Evolutionary conservation across 352 stramenopile genomes (phyloP), one percentile per base, ranked within the genome.

Genomic region (Pythium inflatum): DNA sequence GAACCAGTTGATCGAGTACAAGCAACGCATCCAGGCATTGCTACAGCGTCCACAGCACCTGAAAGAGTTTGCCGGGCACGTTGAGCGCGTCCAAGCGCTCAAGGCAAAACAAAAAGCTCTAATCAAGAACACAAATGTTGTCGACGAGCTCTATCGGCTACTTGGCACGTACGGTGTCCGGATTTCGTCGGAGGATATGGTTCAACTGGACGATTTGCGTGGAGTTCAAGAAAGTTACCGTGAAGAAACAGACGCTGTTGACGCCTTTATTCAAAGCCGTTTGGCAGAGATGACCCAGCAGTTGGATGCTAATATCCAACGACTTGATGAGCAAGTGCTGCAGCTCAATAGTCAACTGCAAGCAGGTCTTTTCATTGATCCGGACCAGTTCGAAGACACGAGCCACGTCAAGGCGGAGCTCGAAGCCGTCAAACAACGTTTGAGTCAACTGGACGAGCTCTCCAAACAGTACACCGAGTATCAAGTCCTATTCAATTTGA

Each of bases 111-210:
- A 93, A 53, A 95, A 94, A 56, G 83, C 84, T 14, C 71, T 95
- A 1, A 71, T 82, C 7, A 94, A 95, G 67, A 93, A 93, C 71
- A 94, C 87, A 5, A 94, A 93, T 48, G 85, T 97, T 18, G 91
- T 98, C 20, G 94, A 98, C 48, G 92, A 98, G 53, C 88, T 98
- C 64, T 98, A 98, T 62, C 80, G 91, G 1, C 75, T 98, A 18
- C 78, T 98, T 2, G 78, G 82, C n/a, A 90, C 83, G 18, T 97
- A 98, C 62, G 88, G 92, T 24, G 93, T 98, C 2, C 92, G 92
- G 11, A 92, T 98, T 6, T 92, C 88, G 8, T 92, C 90, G 0
- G 92, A 98, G 63, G 95, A 98, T 63, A 95, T 98, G 86, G 94
- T 98, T 8, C 89, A 97, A 55, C 73, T 97, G 24, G 91, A 97